Conservation (phyloP, 75 land plant genomes). For the Adiantum capillusveneris region DNA sequence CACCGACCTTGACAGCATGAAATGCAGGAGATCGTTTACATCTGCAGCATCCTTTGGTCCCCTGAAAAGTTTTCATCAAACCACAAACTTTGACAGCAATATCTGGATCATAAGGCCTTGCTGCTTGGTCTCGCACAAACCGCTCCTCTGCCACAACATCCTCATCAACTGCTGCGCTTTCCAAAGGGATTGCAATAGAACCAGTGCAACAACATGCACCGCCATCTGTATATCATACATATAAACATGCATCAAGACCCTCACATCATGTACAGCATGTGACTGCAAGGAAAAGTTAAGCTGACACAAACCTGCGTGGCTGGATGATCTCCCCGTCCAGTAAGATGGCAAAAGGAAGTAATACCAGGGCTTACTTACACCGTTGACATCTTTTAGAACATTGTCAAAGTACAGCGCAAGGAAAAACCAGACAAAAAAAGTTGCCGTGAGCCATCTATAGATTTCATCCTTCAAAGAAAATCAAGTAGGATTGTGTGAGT, state of each 20-base stretch:
- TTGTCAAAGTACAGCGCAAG: conserved; percentile 95
- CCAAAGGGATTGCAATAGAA: conserved; percentile 47
- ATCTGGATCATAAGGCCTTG: conserved; percentile 31
- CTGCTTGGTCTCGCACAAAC: conserved; percentile 53
- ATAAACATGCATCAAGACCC: background rate
- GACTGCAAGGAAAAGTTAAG: conserved; percentile 2
- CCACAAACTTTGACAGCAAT: conserved; percentile 89
- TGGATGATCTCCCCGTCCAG: conserved; percentile 81
- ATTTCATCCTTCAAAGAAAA: conserved; percentile 48
- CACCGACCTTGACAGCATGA: conserved; percentile 93
- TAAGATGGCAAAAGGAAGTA: conserved; percentile 79
- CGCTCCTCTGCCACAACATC: conserved; percentile 85
- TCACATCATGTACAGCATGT: no score
- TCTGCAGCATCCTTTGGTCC: conserved; percentile 60
- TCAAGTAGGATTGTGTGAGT: no score
- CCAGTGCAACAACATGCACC: conserved; percentile 60
- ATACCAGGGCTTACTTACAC: conserved; percentile 77
- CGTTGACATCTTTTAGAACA: conserved; percentile 68
- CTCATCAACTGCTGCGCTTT: conserved; percentile 55
- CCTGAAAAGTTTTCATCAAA: conserved; percentile 75
- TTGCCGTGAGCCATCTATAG: conserved; percentile 62
- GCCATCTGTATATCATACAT: conserved; percentile 38
- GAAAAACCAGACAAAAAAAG: conserved; percentile 76
- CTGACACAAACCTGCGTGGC: conserved; percentile 42
- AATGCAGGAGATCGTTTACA: conserved; percentile 56